Evolutionary conservation across 2,329 filamentous ascomycete genomes (phyloP), one percentile per base, ranked within the genome.

Genomic region (Sporothrix phasma): DNA sequence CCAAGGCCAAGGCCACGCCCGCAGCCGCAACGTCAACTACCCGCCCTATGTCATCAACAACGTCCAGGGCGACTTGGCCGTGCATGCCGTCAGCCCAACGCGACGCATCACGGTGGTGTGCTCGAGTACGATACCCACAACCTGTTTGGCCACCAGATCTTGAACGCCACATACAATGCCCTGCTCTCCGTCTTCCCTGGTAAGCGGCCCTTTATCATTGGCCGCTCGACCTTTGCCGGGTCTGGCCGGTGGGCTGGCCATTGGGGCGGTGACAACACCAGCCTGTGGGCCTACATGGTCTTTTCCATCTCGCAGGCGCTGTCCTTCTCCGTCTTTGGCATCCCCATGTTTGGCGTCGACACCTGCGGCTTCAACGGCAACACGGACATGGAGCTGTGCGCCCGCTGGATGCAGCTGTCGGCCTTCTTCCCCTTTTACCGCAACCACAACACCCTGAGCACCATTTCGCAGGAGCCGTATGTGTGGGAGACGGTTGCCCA

Each of bases 41-140:
- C 90, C 90, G 24, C 88, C 89, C 2, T 94, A 93, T 70, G 83
- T 85, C 5, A 87, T 93, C 71, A 86, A 92, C 72, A 84, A 92
- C 72, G 82, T 85, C 46, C 81, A 88, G 49, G 88, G 88, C 17
- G 88, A 90, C 70, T 79, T 93, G 24, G 86, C 84, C 17, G 85
- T 87, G 2, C 85, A 90, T 69, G 88, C 89, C 1, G 80, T 92
- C 29, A 86, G 84, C 66, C 89, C 0, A 91, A 94, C 70, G 87
- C 90, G 0, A 91, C 88, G 2, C 89, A 94, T 70, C 78, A 83
- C 53, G 88, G 90, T 69, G 89, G 89, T 3, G 79, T 84, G 1
- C 73, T 84, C 46, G 88, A 95, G 72, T 96, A 96, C 71, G 90
- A 95, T 71, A 71, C 90, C 29, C 91, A 96, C 78, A 94, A 90